A percentile compares a stretch with the other conserved stretches of the same genome.
These are phyloP conservation scores for Trichoderma reesei DNA, from an alignment of 495 filamentous ascomycete species.

Conservation along the genomic window DNA sequence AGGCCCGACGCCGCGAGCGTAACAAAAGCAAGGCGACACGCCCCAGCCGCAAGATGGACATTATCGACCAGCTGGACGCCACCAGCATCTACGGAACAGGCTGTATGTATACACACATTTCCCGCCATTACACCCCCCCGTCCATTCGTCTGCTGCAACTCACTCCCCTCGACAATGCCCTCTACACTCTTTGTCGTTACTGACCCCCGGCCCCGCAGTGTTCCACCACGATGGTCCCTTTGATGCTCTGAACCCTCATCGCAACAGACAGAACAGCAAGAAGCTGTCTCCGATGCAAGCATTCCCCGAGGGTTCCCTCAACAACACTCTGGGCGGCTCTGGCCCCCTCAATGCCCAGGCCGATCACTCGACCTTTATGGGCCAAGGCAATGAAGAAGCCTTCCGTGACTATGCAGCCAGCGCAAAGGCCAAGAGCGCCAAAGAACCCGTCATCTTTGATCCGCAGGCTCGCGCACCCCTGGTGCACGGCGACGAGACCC, in stretches of 20 bases:
- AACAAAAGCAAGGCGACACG: constrained; percentile 37
- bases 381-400: constrained; percentile 66
- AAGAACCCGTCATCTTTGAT: constrained; percentile 40
- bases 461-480: constrained; percentile 48
- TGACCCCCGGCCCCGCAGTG: constrained; percentile 41
- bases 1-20: constrained; percentile 54
- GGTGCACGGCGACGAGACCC: constrained; percentile 71
- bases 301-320: constrained; percentile 81
- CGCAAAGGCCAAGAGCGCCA: constrained; percentile 24
- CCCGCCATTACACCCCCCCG: neutral
- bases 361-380: constrained; percentile 75
- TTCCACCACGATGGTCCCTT: constrained; percentile 99
- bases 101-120: constrained; percentile 46
- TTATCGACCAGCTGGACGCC: constrained; percentile 96
- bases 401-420: constrained; percentile 60
- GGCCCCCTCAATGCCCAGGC: constrained; percentile 76
- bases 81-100: constrained; percentile 95
- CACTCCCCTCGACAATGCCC: neutral
- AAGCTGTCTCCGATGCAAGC: constrained; percentile 86
- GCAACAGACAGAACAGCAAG: constrained; percentile 75
- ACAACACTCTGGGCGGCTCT: constrained; percentile 83
- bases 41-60: constrained; percentile 61
- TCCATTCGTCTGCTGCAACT: too few species aligned
- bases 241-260: constrained; percentile 92
- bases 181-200: constrained; percentile 10